Percentiles rank a stretch among this genome's conserved stretches.
Conservation (phyloP, 108 stramenopile genomes). For the Conticribra guillardii region DNA sequence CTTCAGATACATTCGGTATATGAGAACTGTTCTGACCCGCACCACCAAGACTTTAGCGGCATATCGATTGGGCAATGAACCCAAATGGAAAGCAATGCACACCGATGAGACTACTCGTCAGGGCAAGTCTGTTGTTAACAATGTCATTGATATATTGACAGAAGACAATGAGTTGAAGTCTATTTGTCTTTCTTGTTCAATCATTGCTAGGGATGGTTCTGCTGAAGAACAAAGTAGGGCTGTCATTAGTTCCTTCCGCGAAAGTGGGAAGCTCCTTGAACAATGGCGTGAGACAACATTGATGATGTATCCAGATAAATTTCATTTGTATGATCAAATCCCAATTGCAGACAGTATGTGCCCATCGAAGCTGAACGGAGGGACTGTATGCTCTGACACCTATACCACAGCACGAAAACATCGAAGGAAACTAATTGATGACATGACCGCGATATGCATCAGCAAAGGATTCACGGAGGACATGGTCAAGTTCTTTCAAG, state of each 20-base stretch:
- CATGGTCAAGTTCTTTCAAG: not conserved
- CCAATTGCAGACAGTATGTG: not conserved
- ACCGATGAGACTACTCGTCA: slow-evolving; percentile 12
- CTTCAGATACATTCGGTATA: slow-evolving; percentile 10
- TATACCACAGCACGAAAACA: not conserved
- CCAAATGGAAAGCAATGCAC: slow-evolving; percentile 14
- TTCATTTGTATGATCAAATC: not conserved
- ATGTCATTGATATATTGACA: not conserved
- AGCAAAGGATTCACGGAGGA: not conserved
- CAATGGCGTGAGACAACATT: slow-evolving; percentile 9
- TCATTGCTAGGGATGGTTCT: slow-evolving; percentile 17
- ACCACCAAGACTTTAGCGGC: slow-evolving; percentile 12
- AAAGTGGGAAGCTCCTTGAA: slow-evolving; percentile 1
- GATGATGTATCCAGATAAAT: slow-evolving; percentile 10
- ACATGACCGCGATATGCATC: not conserved
- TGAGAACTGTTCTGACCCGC: slow-evolving; percentile 4
- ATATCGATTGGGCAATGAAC: slow-evolving; percentile 16
- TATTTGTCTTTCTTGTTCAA: slow-evolving; percentile 9
- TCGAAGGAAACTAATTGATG: not conserved
- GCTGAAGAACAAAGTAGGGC: slow-evolving; percentile 12
- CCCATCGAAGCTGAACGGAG: not conserved
- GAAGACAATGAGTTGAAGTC: slow-evolving; percentile 11
- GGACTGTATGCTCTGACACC: not conserved
- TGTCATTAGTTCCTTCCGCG: slow-evolving; percentile 8
- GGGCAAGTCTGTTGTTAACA: slow-evolving; percentile 4